Evolutionary conservation across 208 protist species (phyloP).

Genomic region (Leishmania braziliensis): DNA sequence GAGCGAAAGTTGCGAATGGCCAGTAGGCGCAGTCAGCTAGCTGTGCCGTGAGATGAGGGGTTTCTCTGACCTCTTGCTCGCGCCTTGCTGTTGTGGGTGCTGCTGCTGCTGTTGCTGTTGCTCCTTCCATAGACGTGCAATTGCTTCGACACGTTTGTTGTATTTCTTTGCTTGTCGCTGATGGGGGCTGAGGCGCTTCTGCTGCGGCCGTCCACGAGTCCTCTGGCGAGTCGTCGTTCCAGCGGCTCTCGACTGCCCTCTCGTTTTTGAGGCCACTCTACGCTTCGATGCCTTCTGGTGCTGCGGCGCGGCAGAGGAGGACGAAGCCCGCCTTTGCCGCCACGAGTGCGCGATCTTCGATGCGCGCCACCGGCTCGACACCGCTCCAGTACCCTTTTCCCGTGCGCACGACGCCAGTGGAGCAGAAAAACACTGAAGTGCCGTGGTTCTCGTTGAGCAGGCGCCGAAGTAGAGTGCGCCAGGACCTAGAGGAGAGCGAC

Average conservation of each 20-base stretch:
- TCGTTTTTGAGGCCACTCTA: neutral
- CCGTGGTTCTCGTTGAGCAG: neutral
- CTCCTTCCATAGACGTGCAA: slow-evolving; percentile 80
- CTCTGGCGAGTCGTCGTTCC: neutral
- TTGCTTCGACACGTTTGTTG: slow-evolving; percentile 84
- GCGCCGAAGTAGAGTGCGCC: neutral
- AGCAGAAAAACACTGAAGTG: neutral
- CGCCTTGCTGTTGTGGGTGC: slow-evolving; percentile 5
- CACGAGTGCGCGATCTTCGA: slow-evolving; percentile 1
- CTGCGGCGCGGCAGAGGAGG: neutral
- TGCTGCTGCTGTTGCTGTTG: slow-evolving; percentile 40
- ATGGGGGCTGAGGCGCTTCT: slow-evolving; percentile 36
- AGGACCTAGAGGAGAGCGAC: neutral
- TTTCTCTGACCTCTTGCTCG: neutral
- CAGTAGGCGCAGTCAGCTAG: neutral
- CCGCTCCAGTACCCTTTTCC: neutral
- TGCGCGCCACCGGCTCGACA: neutral
- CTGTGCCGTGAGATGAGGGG: slow-evolving; percentile 7
- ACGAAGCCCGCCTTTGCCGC: neutral
- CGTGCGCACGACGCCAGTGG: neutral
- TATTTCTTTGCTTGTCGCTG: slow-evolving; percentile 75
- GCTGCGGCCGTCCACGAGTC: neutral
- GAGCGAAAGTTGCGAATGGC: neutral
- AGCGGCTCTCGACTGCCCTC: neutral
- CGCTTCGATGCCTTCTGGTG: neutral